Evolutionary conservation across 495 filamentous ascomycete species (phyloP).

Genomic region (Neurospora hispaniola): DNA sequence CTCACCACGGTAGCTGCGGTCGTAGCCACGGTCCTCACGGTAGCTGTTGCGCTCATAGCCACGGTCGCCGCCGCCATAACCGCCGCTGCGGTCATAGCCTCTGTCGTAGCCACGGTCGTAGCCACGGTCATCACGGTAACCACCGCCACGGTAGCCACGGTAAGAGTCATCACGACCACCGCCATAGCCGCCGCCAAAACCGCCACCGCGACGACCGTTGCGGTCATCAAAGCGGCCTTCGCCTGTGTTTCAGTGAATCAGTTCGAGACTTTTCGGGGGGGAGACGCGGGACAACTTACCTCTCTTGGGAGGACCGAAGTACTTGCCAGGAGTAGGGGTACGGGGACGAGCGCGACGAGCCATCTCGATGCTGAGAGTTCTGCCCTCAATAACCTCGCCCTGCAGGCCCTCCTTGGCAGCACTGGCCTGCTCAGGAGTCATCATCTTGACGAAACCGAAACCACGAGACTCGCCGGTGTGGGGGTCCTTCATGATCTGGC

Average conservation of each 20-base stretch:
- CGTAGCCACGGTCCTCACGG: constrained; percentile 39
- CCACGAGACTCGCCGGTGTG: constrained; percentile 97
- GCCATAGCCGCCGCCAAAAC: constrained; percentile 24
- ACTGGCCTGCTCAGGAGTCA: constrained; percentile 83
- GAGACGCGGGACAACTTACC: constrained; percentile 45
- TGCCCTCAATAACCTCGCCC: constrained; percentile 90
- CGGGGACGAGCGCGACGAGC: constrained; percentile 87
- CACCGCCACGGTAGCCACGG: constrained; percentile 24
- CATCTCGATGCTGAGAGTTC: constrained; percentile 97
- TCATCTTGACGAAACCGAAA: constrained; percentile 99
- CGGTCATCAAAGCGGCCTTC: constrained; percentile 18
- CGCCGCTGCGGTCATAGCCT: constrained; percentile 18
- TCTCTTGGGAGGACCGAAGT: constrained; percentile 97
- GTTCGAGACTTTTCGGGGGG: constrained; percentile 46
- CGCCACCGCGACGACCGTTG: constrained; percentile 13
- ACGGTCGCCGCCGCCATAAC: constrained; percentile 35
- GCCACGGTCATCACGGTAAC: constrained; percentile 37
- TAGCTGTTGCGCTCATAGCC: constrained; percentile 34
- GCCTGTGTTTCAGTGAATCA: constrained; percentile 35
- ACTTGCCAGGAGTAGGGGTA: constrained; percentile 96
- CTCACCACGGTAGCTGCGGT: constrained; percentile 40
- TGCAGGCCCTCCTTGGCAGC: constrained; percentile 94
- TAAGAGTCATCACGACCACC: constrained; percentile 26
- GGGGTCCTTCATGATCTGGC: constrained; percentile 98
- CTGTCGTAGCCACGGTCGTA: constrained; percentile 26